Base-by-base conservation (phyloP, 2,329 filamentous ascomycete species). In the Cladosporium sp. region DNA sequence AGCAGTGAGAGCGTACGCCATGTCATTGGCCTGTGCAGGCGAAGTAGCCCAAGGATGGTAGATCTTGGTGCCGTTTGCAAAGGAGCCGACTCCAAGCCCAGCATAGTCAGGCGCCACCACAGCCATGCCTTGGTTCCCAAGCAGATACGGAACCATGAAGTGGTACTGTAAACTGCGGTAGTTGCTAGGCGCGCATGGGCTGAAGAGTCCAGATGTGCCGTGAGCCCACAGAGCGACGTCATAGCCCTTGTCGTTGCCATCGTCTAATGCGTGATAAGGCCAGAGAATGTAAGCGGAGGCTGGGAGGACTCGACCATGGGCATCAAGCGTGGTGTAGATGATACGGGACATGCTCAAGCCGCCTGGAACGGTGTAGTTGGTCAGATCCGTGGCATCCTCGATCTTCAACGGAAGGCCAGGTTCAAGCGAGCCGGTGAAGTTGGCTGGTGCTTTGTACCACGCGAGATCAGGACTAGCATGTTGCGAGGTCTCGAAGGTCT, bases 1-100 rank as follows among this genome's bases (percentile, higher is more conserved):
- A 1, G 80, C 80, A 15, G 69, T 56, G 0, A 80, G 62, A 1
- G 77, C 73, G 59, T 79, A 75, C 1, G 76, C 65, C 0, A 78
- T 56, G 63, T 82, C 80, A 51, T 75, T 74, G 1, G 76, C 80
- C 11, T 73, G 67, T 0, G 74, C 67, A 0, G 73, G 70, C 5
- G 66, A 65, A 1, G 71, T 70, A 1, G 76, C 67, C 58, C 75
- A 82, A 49, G 76, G 72, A 61, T 59, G 76, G 70, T 61, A 63
- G 51, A 80, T 76, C 1, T 54, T 37, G 8, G 64, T 68, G 17
- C 73, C 74, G 60, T 72, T 64, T 52, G 71, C 66, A 34, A 66
- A 66, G 19, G 59, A 65, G 40, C 36, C 37, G 39, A 67, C 59
- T 3, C 67, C 67, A 5, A 69, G 61, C 0, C 67, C 67, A 14